Evolutionary conservation across 2,329 filamentous ascomycete genomes (phyloP).

Genomic region (Paradendryphiella salina): DNA sequence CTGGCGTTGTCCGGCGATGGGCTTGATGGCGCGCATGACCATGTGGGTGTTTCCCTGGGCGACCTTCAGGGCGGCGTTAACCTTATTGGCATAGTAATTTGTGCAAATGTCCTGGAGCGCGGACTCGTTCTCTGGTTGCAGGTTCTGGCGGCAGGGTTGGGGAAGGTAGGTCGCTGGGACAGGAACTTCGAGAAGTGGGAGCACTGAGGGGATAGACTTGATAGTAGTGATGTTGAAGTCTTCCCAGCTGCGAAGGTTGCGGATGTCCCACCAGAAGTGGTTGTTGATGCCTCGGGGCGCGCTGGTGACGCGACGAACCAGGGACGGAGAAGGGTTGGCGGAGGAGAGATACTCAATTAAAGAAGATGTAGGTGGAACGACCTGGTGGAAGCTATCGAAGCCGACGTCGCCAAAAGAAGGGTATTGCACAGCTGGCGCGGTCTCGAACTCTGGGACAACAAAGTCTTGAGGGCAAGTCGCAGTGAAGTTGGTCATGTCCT

Average conservation of each 20-base stretch:
- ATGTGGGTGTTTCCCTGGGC: conserved; percentile 70
- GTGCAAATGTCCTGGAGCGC: conserved; percentile 76
- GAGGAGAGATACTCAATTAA: conserved; percentile 77
- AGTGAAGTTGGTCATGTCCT: conserved; percentile 41
- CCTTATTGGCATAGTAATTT: conserved; percentile 78
- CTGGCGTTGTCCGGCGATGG: conserved; percentile 52
- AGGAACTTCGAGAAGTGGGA: conserved; percentile 66
- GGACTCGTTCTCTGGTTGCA: conserved; percentile 76
- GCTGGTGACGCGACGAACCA: conserved; percentile 78
- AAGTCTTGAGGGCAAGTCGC: conserved; percentile 39
- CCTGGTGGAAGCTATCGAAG: conserved; percentile 44
- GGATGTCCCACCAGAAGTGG: conserved; percentile 96
- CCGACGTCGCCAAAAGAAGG: conserved; percentile 48
- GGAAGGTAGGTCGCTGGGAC: conserved; percentile 66
- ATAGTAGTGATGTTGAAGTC: conserved; percentile 76
- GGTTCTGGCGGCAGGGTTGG: conserved; percentile 58
- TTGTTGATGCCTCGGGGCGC: conserved; percentile 69
- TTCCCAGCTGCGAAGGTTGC: conserved; percentile 82
- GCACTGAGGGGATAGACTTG: conserved; percentile 71
- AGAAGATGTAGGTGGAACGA: conserved; percentile 60
- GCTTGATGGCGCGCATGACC: conserved; percentile 50
- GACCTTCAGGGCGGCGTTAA: conserved; percentile 80
- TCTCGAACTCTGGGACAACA: conserved; percentile 42
- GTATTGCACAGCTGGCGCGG: conserved; percentile 51
- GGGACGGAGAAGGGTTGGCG: conserved; percentile 77